These are phyloP conservation scores for Russula sp. DNA, from an alignment of 768 basidiomycete species.

Conservation along the genomic window DNA sequence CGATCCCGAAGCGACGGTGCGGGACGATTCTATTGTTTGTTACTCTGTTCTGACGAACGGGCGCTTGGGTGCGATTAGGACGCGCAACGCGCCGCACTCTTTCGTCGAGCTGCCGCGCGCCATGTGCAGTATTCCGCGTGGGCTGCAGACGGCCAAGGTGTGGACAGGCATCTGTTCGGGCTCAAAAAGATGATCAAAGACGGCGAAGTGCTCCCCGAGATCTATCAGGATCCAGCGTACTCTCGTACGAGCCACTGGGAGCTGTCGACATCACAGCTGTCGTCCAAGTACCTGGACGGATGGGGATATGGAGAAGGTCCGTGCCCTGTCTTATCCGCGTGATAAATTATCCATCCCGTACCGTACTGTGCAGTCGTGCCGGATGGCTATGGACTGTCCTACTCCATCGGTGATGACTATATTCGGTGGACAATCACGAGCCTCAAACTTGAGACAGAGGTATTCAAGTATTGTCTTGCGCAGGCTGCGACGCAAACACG, in stretches of 20 bases:
- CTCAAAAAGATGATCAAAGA: conserved; percentile 74
- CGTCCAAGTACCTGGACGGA: conserved; percentile 75
- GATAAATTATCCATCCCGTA: background rate
- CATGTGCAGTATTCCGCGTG: conserved; percentile 85
- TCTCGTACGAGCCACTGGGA: conserved; percentile 81
- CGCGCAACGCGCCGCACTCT: conserved; percentile 53
- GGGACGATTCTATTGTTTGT: conserved; percentile 17
- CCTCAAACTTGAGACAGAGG: conserved; percentile 46
- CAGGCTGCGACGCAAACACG: conserved; percentile 78
- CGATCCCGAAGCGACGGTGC: conserved; percentile 43
- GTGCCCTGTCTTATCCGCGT: conserved; percentile 23
- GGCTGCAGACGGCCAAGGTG: conserved; percentile 92
- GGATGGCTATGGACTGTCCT: conserved; percentile 88
- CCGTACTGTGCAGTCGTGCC: conserved; percentile 57
- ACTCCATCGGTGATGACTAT: conserved; percentile 78
- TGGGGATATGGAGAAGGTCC: conserved; percentile 97
- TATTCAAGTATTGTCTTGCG: conserved; percentile 62
- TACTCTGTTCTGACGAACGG: background rate
- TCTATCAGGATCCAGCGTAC: conserved; percentile 73
- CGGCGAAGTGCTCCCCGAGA: conserved; percentile 64
- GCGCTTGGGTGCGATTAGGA: conserved; percentile 35
- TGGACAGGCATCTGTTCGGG: conserved; percentile 94
- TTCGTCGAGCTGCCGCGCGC: conserved; percentile 68
- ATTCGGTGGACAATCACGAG: conserved; percentile 92
- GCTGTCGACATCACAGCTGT: conserved; percentile 84